Conservation (phyloP, 192 early-diverging fungal species). For the Backusella sp. region DNA sequence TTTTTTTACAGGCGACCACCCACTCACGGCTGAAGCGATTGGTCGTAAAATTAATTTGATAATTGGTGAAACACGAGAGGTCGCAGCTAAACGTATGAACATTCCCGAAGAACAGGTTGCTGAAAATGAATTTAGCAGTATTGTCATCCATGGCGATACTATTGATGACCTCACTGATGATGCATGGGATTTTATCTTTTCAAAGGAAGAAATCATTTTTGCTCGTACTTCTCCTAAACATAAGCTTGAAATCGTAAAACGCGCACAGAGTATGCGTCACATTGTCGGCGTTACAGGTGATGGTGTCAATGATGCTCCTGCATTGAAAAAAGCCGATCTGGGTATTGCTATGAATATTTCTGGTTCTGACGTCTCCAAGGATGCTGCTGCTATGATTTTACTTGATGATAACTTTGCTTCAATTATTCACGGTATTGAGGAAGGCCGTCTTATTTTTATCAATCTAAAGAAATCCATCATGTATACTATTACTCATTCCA, state of each 20-base stretch:
- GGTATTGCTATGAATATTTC: conserved; percentile 97
- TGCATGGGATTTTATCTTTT: conserved; percentile 93
- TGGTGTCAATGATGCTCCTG: conserved; percentile 86
- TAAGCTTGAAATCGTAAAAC: conserved; percentile 96
- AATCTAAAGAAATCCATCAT: conserved; percentile 95
- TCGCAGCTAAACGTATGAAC: conserved; percentile 69
- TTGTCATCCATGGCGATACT: conserved; percentile 91
- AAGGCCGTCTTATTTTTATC: conserved; percentile 93
- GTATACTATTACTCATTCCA: conserved; percentile 91
- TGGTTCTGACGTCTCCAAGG: conserved; percentile 95
- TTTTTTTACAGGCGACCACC: conserved; percentile 60
- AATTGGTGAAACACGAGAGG: conserved; percentile 81
- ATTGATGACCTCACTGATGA: conserved; percentile 78
- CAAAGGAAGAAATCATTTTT: conserved; percentile 95
- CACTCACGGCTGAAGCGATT: conserved; percentile 95
- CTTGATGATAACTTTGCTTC: conserved; percentile 99
- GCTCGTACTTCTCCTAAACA: conserved; percentile 95
- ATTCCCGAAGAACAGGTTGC: conserved; percentile 56
- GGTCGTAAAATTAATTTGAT: conserved; percentile 96
- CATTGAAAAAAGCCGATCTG: conserved; percentile 94
- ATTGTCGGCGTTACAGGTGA: conserved; percentile 98
- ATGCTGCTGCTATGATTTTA: conserved; percentile 95
- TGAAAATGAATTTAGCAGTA: conserved; percentile 83
- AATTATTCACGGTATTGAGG: conserved; percentile 88
- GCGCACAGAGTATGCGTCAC: conserved; percentile 87